phyloP scores from a whole-genome alignment of 805 yeast species.

The Ogataea paraovalis region DNA sequence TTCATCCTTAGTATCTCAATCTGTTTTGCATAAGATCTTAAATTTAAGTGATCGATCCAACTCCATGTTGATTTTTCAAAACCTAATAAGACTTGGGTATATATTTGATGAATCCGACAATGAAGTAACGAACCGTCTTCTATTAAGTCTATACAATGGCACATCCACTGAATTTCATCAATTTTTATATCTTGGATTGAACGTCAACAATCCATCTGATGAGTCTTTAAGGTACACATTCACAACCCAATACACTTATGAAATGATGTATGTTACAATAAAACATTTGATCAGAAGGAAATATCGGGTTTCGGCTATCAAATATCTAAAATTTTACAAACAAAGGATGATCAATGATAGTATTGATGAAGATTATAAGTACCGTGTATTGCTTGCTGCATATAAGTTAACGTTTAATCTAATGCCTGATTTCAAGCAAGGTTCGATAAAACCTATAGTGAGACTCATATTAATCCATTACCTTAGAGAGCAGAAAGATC shows the following conservation, averaged over 20 bases:
- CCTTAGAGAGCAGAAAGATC: background rate
- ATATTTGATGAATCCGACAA: slow-evolving; percentile 3
- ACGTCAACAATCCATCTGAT: background rate
- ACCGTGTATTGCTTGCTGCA: background rate
- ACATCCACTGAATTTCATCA: slow-evolving; percentile 5
- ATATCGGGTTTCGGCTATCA: slow-evolving; percentile 12
- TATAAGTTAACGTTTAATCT: background rate
- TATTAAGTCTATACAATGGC: slow-evolving; percentile 13
- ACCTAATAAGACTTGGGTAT: slow-evolving; percentile 7
- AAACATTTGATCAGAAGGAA: slow-evolving; percentile 14
- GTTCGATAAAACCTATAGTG: background rate
- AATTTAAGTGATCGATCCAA: background rate
- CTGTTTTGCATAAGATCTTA: background rate
- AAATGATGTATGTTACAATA: slow-evolving; percentile 18
- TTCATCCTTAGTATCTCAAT: background rate
- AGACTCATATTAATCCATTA: background rate
- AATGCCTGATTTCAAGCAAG: background rate
- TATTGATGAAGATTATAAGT: background rate
- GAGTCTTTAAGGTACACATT: slow-evolving; percentile 7
- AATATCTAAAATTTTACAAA: slow-evolving; percentile 10
- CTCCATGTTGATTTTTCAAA: slow-evolving; percentile 4
- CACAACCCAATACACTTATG: slow-evolving; percentile 10
- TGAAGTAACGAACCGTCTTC: slow-evolving; percentile 1
- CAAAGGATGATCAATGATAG: background rate
- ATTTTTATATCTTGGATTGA: slow-evolving; percentile 9